phyloP scores from a whole-genome alignment of 2,329 filamentous ascomycete genomes.

The Penicillium sp. region DNA sequence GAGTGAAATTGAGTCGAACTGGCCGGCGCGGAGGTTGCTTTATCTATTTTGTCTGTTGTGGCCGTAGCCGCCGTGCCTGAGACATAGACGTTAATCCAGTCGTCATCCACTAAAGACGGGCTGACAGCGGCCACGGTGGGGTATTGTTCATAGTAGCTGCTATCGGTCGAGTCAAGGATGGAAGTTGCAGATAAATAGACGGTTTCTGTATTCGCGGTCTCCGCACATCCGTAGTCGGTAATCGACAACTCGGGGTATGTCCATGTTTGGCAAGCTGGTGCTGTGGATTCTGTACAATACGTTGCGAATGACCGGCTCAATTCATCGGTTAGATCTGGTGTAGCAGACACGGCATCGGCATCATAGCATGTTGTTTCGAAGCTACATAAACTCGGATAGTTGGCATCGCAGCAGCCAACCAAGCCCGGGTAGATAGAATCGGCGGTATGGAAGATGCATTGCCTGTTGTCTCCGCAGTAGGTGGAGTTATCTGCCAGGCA shows the following conservation, averaged over 20 bases:
- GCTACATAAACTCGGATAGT: conserved; percentile 2
- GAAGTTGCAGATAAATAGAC: neutral
- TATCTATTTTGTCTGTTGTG: neutral
- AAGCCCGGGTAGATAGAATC: conserved; percentile 10
- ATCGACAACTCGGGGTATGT: conserved; percentile 9
- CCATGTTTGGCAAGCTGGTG: conserved; percentile 9
- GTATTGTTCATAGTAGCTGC: neutral
- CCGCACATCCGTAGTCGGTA: conserved; percentile 12
- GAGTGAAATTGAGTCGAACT: neutral
- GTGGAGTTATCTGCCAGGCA: neutral
- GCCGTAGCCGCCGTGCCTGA: neutral
- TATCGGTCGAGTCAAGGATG: neutral
- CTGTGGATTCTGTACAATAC: conserved; percentile 5
- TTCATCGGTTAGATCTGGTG: neutral
- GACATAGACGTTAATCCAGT: conserved; percentile 3
- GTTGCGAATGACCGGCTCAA: neutral
- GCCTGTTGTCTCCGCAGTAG: conserved; percentile 1
- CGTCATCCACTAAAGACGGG: conserved; percentile 5
- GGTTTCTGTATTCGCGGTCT: conserved; percentile 1
- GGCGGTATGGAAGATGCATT: conserved; percentile 16
- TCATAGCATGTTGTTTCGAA: conserved; percentile 16
- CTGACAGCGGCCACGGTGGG: conserved; percentile 5
- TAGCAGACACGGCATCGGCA: conserved; percentile 2
- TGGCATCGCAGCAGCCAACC: conserved; percentile 13
- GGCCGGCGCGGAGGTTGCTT: neutral